Conservation (phyloP, 2,329 filamentous ascomycete species). For the Arthrinium puccinioides region DNA sequence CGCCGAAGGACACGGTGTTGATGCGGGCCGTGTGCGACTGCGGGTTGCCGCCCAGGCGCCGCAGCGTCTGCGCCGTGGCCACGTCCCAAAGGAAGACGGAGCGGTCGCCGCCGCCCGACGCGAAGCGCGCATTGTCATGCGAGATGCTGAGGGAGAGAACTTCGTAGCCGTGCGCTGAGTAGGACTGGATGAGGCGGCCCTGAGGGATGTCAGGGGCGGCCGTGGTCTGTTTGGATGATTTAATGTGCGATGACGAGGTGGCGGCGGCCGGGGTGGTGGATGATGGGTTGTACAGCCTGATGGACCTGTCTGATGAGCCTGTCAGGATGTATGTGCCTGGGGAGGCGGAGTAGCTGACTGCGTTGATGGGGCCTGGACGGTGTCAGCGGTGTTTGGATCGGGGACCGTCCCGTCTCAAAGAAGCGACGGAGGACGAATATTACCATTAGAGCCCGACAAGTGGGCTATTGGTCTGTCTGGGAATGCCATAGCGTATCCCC, state of each 20-base stretch:
- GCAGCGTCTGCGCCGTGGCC: slow-evolving; percentile 65
- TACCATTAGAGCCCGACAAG: slow-evolving; percentile 52
- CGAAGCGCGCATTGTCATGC: slow-evolving; percentile 75
- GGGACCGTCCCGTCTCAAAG: too few species aligned
- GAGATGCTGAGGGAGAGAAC: slow-evolving; percentile 74
- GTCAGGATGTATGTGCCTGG: slow-evolving; percentile 75
- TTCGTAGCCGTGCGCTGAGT: slow-evolving; percentile 85
- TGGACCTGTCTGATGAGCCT: slow-evolving; percentile 74
- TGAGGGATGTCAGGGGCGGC: slow-evolving; percentile 26
- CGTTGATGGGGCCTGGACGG: slow-evolving; percentile 65
- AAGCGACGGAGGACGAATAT: slow-evolving; percentile 12
- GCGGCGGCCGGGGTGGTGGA: slow-evolving; percentile 29
- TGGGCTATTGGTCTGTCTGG: slow-evolving; percentile 43
- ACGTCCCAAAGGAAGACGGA: slow-evolving; percentile 95
- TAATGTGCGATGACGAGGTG: slow-evolving; percentile 17
- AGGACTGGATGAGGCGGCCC: slow-evolving; percentile 73
- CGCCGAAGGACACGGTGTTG: slow-evolving; percentile 60
- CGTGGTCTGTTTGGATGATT: slow-evolving; percentile 28
- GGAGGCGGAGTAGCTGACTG: slow-evolving; percentile 64
- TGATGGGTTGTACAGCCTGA: slow-evolving; percentile 79
- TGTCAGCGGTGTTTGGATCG: too few species aligned
- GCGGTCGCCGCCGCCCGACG: slow-evolving; percentile 83
- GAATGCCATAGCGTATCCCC: slow-evolving; percentile 34
- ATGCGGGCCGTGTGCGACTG: slow-evolving; percentile 7
- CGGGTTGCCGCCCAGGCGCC: slow-evolving; percentile 52